These are phyloP conservation scores for Aschersonia sp. DNA, from an alignment of 2,329 filamentous ascomycete species.

Conservation along the genomic window DNA sequence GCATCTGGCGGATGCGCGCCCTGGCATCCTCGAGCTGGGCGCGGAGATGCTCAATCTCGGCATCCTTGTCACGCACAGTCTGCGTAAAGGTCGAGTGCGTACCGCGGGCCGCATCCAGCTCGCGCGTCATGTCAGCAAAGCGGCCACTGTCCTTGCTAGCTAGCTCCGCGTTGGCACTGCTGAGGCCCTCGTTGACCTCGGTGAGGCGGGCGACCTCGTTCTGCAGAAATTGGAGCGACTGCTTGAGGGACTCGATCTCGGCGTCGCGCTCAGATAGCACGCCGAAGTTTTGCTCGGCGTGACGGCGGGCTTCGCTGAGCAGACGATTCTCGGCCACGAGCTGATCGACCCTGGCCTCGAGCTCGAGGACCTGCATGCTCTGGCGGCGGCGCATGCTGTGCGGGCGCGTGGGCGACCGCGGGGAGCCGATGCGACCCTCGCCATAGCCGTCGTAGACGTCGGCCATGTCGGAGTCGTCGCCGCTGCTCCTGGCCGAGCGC, in stretches of 20 bases:
- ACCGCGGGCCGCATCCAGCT: conserved; percentile 53
- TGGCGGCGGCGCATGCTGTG: conserved; percentile 93
- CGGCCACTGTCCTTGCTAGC: conserved; percentile 61
- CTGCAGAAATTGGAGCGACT: conserved; percentile 65
- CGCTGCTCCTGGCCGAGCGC: conserved; percentile 26
- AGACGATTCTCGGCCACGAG: conserved; percentile 71
- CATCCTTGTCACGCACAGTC: conserved; percentile 66
- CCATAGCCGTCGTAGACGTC: conserved; percentile 93
- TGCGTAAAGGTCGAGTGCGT: conserved; percentile 48
- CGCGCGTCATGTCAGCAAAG: conserved; percentile 48
- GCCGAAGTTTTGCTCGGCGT: conserved; percentile 51
- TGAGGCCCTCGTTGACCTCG: conserved; percentile 69
- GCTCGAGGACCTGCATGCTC: conserved; percentile 91
- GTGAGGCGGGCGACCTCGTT: conserved; percentile 68
- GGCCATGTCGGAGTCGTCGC: conserved; percentile 48
- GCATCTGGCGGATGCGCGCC: conserved; percentile 38
- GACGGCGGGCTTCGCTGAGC: conserved; percentile 56
- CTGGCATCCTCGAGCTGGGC: conserved; percentile 63
- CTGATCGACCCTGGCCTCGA: conserved; percentile 75
- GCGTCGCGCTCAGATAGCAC: conserved; percentile 69
- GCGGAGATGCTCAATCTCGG: conserved; percentile 65
- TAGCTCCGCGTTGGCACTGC: conserved; percentile 63
- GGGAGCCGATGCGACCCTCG: conserved; percentile 73
- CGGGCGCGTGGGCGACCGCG: conserved; percentile 82
- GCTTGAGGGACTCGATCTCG: conserved; percentile 71